These are phyloP conservation scores for Trichosporon inkin DNA, from an alignment of 1,284 basidiomycete genomes.

Conservation along the genomic window DNA sequence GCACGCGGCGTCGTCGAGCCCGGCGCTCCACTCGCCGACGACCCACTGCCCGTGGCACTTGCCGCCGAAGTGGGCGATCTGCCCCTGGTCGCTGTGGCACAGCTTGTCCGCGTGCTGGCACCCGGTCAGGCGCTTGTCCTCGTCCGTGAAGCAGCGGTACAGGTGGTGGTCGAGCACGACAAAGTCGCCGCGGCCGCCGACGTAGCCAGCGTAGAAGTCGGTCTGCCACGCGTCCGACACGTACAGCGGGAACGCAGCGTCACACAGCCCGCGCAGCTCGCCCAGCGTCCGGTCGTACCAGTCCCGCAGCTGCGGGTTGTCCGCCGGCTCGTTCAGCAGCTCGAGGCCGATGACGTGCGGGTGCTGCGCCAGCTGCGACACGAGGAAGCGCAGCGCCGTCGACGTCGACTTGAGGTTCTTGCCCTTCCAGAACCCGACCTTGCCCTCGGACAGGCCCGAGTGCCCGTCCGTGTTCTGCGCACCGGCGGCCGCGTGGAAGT, in stretches of 20 bases:
- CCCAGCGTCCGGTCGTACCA: slow-evolving; percentile 66
- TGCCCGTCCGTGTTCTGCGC: slow-evolving; percentile 53
- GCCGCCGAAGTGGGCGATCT: slow-evolving; percentile 17
- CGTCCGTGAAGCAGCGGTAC: slow-evolving; percentile 61
- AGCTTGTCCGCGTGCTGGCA: slow-evolving; percentile 57
- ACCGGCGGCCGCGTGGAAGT: slow-evolving; percentile 53
- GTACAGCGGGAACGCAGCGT: slow-evolving; percentile 63
- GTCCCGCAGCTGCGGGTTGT: slow-evolving; percentile 55
- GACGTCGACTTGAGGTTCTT: slow-evolving; percentile 60
- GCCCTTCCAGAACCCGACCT: slow-evolving; percentile 46
- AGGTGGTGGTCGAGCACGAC: slow-evolving; percentile 77
- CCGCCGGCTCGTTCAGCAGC: slow-evolving; percentile 76
- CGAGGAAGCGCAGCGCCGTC: slow-evolving; percentile 54
- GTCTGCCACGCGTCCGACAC: slow-evolving; percentile 75
- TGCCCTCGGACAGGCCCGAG: slow-evolving; percentile 45
- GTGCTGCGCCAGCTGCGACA: slow-evolving; percentile 50
- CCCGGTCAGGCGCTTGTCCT: slow-evolving; percentile 60
- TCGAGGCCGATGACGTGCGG: slow-evolving; percentile 75
- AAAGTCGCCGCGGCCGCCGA: slow-evolving; percentile 53
- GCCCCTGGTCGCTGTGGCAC: slow-evolving; percentile 22
- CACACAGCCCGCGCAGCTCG: slow-evolving; percentile 56
- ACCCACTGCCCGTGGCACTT: slow-evolving; percentile 60
- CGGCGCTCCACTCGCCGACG: slow-evolving; percentile 81
- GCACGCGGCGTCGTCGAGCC: slow-evolving; percentile 65
- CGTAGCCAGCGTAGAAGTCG: slow-evolving; percentile 61